Base-by-base conservation (phyloP, 140 eudicot species). In the Bidens hawaiensis region DNA sequence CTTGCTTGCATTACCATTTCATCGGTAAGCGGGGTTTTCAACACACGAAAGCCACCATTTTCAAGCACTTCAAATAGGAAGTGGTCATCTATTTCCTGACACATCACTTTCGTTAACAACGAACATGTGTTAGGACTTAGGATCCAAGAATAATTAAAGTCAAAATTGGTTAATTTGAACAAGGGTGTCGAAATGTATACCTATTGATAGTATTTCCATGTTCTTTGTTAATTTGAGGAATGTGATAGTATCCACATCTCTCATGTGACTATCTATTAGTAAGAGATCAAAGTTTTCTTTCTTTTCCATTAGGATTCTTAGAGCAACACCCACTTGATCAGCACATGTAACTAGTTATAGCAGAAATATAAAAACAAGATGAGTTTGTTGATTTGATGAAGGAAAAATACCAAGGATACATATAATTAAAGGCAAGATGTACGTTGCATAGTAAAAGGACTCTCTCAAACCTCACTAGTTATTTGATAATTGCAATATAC, bases 311-410 rank as follows among this genome's bases (percentile, higher is more conserved):
- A 66, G 71, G 5, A 36, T 51, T 21, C 38, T 31, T 27, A 66
- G n/a, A 51, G 71, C 71, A 34, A 6, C 41, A 5, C 59, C 51
- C 15, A 40, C 71, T 15, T 36, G n/a, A 12, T 66, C 71, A 7
- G 36, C 71, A 10, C 23, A 50, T 12, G 51, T 51, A 38, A 66
- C 71, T 66, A 13, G 14, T 46, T 34, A 5, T 12, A 66, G 1
- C 28, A 58, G 16, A 19, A 31, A 58, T 30, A 59, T 17, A 58
- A 54, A 19, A 24, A 4, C 17, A 1, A 8, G 8, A 25, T 53
- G 36, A 3, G 13, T 13, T 30, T 10, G 1, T 48, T 17, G 67
- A 19, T n/a, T n/a, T n/a, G n/a, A n/a, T n/a, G 4, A n/a, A n/a
- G n/a, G 24, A 23, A n/a, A n/a, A n/a, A n/a, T n/a, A n/a, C n/a